Base-by-base conservation (phyloP, 768 basidiomycete genomes). In the Terana coerulea region DNA sequence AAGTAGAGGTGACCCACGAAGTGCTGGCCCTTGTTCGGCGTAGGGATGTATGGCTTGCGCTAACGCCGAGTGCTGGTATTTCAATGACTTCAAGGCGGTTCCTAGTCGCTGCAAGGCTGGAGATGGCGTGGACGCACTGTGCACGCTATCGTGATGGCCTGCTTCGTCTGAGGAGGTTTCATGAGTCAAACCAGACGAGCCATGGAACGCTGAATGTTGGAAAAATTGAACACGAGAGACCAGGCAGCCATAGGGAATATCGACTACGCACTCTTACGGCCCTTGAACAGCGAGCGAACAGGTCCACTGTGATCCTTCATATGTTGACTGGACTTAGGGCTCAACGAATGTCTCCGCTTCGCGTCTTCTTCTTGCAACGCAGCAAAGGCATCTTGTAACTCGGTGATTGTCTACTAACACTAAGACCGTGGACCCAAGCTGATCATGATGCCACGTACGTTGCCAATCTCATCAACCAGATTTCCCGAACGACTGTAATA, bases 391-490 rank as follows among this genome's bases (percentile, higher is more conserved):
- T 67, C 69, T 58, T 91, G 84, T 2, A 90, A 69, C 49, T 81
- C 77, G 28, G 69, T 61, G 47, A 89, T 75, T 2, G 76, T 76
- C 88, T 90, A 17, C 41, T 25, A 35, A 49, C 29, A 37, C 42
- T 30, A 35, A 49, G 24, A 53, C 50, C 19, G 22, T 33, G 47
- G 22, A 6, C 3, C 19, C 15, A n/a, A 10, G 19, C 3, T 3
- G 12, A 10, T n/a, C n/a, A 43, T 22, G 25, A 4, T 39, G 35
- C 51, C 12, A 74, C 79, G 53, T 62, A 89, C 88, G 53, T 59
- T 63, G 26, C 76, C 77, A 75, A 91, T 86, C 60, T 87, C 84
- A 42, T 89, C 85, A 15, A 81, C 70, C 48, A 86, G 69, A 24
- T 65, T 55, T 14, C 72, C 75, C 6, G 79, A 75, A 58, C 76